A percentile compares a stretch with the other conserved stretches of the same genome.
Conservation (phyloP, 1,139 yeast species). For the Taiozyma sp. region DNA sequence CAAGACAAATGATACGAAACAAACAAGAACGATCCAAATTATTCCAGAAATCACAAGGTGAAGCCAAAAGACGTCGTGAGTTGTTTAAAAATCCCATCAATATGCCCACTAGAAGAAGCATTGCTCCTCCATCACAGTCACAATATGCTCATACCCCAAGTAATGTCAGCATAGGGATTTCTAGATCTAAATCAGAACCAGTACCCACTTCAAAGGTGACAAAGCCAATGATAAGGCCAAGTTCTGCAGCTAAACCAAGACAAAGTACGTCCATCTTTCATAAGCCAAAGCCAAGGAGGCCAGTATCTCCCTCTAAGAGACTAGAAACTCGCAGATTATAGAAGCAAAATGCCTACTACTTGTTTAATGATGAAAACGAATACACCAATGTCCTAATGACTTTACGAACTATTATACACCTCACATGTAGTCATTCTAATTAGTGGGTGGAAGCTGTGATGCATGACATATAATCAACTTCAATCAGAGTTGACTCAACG, state of each 20-base stretch:
- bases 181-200: neutral
- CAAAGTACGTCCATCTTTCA: neutral
- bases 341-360: neutral
- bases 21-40: conserved; percentile 16
- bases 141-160: neutral
- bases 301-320: neutral
- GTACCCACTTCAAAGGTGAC: neutral
- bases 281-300: neutral
- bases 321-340: neutral
- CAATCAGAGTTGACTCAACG: too few species aligned
- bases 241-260: neutral
- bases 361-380: neutral
- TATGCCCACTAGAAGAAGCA: neutral
- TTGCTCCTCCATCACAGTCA: neutral
- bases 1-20: conserved; percentile 4
- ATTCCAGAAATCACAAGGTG: conserved; percentile 21
- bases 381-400: neutral
- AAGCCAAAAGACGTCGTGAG: conserved; percentile 16
- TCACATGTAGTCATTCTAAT: too few species aligned
- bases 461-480: too few species aligned
- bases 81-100: conserved; percentile 18
- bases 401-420: neutral
- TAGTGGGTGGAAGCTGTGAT: too few species aligned
- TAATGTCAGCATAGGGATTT: neutral
- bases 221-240: neutral